Evolutionary conservation across 106 monocot genomes (phyloP).

Genomic region (Xerophyta viscosa): DNA sequence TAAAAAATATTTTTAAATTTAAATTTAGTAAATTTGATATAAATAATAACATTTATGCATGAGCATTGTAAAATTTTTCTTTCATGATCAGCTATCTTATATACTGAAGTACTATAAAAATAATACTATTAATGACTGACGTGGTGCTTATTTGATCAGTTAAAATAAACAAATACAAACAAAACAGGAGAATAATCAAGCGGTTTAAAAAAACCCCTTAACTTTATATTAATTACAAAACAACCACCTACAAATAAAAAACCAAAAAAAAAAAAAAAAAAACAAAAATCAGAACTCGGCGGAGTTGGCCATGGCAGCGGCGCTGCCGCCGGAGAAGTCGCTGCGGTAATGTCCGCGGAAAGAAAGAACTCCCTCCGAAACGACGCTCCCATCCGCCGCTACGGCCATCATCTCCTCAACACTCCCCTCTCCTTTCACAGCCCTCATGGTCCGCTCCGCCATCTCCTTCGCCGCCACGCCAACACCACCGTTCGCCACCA

Average conservation of each 20-base stretch:
- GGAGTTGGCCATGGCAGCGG: background rate
- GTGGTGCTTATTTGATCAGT: too few relatives aligned
- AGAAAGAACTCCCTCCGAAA: background rate
- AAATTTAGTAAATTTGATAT: too few relatives aligned
- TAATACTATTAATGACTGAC: too few relatives aligned
- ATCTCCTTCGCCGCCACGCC: slow-evolving; percentile 8
- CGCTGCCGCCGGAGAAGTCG: background rate
- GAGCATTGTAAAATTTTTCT: too few relatives aligned
- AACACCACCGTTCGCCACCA: slow-evolving; percentile 25
- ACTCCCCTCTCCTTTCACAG: slow-evolving; percentile 29
- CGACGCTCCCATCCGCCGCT: slow-evolving; percentile 1
- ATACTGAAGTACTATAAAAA: too few relatives aligned
- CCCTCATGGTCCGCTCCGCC: slow-evolving; percentile 11
- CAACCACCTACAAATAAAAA: background rate
- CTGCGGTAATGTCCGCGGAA: background rate
- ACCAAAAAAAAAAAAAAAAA: background rate
- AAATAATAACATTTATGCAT: too few relatives aligned
- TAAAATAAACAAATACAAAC: too few relatives aligned
- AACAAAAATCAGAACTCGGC: slow-evolving; percentile 8
- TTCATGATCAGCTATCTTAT: too few relatives aligned
- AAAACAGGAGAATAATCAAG: too few relatives aligned
- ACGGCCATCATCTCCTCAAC: background rate
- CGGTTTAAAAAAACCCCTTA: too few relatives aligned
- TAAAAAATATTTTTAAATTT: too few relatives aligned
- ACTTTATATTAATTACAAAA: too few relatives aligned